phyloP scores from a whole-genome alignment of 2,329 filamentous ascomycete genomes.

The Ambrosiella cleistominuta region DNA sequence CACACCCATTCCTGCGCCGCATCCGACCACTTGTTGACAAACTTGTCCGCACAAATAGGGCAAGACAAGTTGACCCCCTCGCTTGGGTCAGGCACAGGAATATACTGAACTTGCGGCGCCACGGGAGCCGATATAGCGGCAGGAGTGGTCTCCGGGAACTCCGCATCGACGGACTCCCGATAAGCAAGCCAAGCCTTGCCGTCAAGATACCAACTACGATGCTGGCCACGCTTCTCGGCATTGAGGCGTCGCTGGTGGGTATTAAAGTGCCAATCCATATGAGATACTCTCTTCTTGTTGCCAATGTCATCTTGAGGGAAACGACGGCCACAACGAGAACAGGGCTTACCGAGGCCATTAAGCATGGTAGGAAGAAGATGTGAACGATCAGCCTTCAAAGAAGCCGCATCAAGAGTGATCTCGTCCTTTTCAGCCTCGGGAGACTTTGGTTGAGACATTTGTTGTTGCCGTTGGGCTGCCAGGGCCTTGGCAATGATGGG shows the following conservation, averaged over 20 bases:
- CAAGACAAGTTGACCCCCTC: slow-evolving; percentile 61
- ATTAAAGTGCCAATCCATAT: slow-evolving; percentile 97
- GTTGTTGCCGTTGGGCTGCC: slow-evolving; percentile 17
- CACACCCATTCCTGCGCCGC: slow-evolving; percentile 94
- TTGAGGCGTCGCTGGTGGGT: slow-evolving; percentile 81
- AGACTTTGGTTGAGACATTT: slow-evolving; percentile 14
- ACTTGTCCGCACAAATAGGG: slow-evolving; percentile 89
- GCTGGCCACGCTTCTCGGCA: slow-evolving; percentile 67
- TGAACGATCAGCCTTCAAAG: slow-evolving; percentile 43
- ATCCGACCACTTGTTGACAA: slow-evolving; percentile 81
- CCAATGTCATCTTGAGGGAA: slow-evolving; percentile 66
- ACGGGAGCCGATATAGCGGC: slow-evolving; percentile 29
- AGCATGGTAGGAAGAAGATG: slow-evolving; percentile 60
- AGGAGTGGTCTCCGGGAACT: slow-evolving; percentile 23
- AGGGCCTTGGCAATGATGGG: slow-evolving; percentile 22
- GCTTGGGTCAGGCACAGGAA: slow-evolving; percentile 67
- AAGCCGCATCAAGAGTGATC: slow-evolving; percentile 41
- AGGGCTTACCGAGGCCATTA: slow-evolving; percentile 68
- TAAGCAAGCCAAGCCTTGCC: slow-evolving; percentile 86
- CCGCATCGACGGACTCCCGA: slow-evolving; percentile 58
- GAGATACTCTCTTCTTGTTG: slow-evolving; percentile 68
- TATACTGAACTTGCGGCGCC: slow-evolving; percentile 45
- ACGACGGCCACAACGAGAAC: slow-evolving; percentile 76
- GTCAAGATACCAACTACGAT: slow-evolving; percentile 88
- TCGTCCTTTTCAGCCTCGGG: slow-evolving; percentile 14